Conservation (phyloP, 2,329 filamentous ascomycete genomes). For the Ophiostoma sp. region DNA sequence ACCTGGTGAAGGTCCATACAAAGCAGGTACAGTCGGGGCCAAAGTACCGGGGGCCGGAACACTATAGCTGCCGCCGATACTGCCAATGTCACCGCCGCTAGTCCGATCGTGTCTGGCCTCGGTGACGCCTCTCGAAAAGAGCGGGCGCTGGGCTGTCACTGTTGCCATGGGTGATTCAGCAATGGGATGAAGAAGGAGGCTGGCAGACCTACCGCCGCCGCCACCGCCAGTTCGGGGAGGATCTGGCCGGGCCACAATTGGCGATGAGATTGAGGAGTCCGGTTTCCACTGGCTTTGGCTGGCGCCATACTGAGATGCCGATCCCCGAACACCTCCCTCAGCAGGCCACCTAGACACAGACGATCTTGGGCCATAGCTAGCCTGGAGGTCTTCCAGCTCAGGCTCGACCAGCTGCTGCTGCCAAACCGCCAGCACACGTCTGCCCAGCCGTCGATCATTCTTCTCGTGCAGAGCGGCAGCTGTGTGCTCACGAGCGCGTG, state of each 20-base stretch:
- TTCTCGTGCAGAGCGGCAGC: constrained; percentile 27
- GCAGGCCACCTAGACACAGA: not conserved
- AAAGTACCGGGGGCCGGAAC: constrained; percentile 14
- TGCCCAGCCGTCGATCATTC: constrained; percentile 24
- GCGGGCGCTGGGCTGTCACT: not conserved
- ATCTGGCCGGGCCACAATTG: constrained; percentile 7
- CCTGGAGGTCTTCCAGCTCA: constrained; percentile 4
- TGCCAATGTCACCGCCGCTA: not conserved
- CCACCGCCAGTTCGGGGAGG: not conserved
- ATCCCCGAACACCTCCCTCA: not conserved
- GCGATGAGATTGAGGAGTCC: constrained; percentile 14
- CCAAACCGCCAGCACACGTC: constrained; percentile 26
- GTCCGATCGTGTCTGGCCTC: no score
- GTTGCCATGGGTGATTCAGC: constrained; percentile 16
- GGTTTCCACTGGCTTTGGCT: constrained; percentile 4
- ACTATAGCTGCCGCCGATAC: constrained; percentile 19
- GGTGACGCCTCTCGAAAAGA: not conserved
- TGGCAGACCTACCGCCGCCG: constrained; percentile 5
- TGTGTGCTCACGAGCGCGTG: constrained; percentile 24
- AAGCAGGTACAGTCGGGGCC: not conserved
- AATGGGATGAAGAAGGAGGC: constrained; percentile 18
- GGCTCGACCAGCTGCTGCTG: constrained; percentile 21
- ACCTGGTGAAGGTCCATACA: constrained; percentile 3
- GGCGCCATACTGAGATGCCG: not conserved
- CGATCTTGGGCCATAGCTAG: constrained; percentile 12